Base-by-base conservation (phyloP, 345 rosid species). In the Anacardium occidentale region DNA sequence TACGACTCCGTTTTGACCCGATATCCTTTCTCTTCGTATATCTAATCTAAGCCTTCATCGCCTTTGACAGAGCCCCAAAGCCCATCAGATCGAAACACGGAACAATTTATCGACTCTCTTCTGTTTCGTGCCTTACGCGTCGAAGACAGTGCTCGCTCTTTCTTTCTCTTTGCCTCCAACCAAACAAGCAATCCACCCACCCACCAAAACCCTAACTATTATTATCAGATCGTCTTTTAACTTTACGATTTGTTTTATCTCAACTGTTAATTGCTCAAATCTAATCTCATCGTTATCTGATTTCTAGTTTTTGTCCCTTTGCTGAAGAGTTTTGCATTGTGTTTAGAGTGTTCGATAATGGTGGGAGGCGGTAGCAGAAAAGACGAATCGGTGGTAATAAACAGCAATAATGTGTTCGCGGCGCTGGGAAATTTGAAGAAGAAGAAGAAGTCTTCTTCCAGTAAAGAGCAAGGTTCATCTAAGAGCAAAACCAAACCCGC, bases 361-460 rank as follows among this genome's bases (percentile, higher is more conserved):
- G 83, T 75, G 32, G 84, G 90, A 51, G 78, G 68, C 24, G 83
- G 87, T 11, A 45, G 65, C 59, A 75, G 81, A 66, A 82, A 74
- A 51, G 85, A 85, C 10, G 85, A 78, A 18, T 75, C 82, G 12
- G 32, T 72, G 77, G 80, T 76, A 68, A 55, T 84, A 14, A 87
- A 79, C 80, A 85, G 72, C 77, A 79, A 71, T 48, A 85, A 85
- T 68, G 85, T 83, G 25, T 87, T 85, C 51, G 83, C 88, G 11
- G 85, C 87, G n/a, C 82, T 87, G 4, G 85, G 77, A 25, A 77
- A 69, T 25, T 69, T 81, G 71, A 81, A 68, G 80, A 87, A 85
- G 87, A 86, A 85, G 84, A 85, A 85, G 85, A 87, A 84, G 68
- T 79, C 83, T 2, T 79, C 83, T 2, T 42, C 67, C 20, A 74